Percentiles rank a stretch among this genome's conserved stretches.
Conservation (phyloP, 1,284 basidiomycete genomes). For the Stereum hirsutum region DNA sequence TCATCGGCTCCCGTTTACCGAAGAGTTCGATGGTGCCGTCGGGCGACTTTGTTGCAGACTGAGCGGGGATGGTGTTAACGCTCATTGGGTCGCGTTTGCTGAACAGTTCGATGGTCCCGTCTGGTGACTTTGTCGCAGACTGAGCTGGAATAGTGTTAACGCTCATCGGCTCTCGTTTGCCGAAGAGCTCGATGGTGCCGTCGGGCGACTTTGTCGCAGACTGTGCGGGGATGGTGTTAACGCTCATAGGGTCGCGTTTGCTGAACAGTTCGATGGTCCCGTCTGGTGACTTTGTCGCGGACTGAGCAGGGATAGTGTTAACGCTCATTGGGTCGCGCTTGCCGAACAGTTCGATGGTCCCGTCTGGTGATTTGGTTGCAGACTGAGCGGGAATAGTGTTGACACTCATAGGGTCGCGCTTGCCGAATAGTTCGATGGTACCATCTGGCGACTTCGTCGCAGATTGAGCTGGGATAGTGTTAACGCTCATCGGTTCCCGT, state of each 20-base stretch:
- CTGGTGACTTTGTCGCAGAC: constrained; percentile 2
- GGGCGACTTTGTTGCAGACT: constrained; percentile 14
- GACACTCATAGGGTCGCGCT: constrained; percentile 16
- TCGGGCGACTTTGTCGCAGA: constrained; percentile 13
- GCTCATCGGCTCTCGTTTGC: constrained; percentile 5
- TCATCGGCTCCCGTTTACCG: constrained; percentile 6
- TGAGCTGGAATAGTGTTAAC: constrained; percentile 8
- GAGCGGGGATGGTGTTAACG: constrained; percentile 15
- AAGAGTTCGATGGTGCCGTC: constrained; percentile 11
- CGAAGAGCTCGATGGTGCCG: constrained; percentile 10
- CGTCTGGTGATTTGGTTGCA: constrained; percentile 14
- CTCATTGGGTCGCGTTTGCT: constrained; percentile 9
- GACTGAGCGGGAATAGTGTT: constrained; percentile 15
- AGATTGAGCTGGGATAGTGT: constrained; percentile 14
- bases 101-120: constrained; percentile 3
- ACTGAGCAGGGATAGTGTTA: constrained; percentile 7
- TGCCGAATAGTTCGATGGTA: constrained; percentile 13
- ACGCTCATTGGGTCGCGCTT: constrained; percentile 16
- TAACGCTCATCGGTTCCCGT: constrained; percentile 8
- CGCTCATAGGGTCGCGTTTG: constrained; percentile 8
- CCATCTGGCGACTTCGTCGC: constrained; percentile 16
- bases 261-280: constrained; percentile 4
- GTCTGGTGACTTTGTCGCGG: constrained; percentile 2
- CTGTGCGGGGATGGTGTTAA: constrained; percentile 15
- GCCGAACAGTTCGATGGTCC: constrained; percentile 9